A percentile compares a stretch with the other conserved stretches of the same genome.
phyloP scores from a whole-genome alignment of 441 rosid genomes.

The Croton setiger region DNA sequence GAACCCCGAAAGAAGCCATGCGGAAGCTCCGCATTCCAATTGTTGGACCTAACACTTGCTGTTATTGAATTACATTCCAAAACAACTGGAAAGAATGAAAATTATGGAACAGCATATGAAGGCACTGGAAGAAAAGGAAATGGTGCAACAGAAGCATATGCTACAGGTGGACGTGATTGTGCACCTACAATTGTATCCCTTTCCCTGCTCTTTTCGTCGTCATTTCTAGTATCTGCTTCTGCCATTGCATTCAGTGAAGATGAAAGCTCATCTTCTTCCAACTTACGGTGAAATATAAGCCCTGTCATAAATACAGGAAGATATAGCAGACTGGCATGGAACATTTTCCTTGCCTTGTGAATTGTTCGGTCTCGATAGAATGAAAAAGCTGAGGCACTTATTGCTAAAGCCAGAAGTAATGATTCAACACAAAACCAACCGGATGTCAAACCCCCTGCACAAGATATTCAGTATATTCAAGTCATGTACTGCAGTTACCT shows the following conservation, averaged over 20 bases:
- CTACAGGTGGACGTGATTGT: slow-evolving; percentile 58
- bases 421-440: slow-evolving; percentile 86
- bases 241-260: slow-evolving; percentile 17
- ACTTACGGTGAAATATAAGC: slow-evolving; percentile 56
- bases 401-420: slow-evolving; percentile 64
- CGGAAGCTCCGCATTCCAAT: not conserved
- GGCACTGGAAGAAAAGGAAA: slow-evolving; percentile 94
- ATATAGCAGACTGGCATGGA: slow-evolving; percentile 82
- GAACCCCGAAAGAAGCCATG: not conserved
- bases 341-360: slow-evolving; percentile 79
- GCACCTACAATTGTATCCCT: slow-evolving; percentile 17
- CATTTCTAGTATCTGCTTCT: slow-evolving; percentile 20
- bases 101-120: slow-evolving; percentile 40
- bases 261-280: slow-evolving; percentile 27
- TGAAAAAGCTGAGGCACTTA: slow-evolving; percentile 71
- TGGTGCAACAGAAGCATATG: slow-evolving; percentile 86
- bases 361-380: slow-evolving; percentile 65
- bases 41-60: not conserved
- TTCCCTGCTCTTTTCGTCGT: slow-evolving; percentile 22
- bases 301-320: slow-evolving; percentile 92
- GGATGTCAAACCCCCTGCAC: slow-evolving; percentile 73
- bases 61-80: not conserved
- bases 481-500: not conserved
- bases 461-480: slow-evolving; percentile 14
- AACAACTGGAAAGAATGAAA: not conserved